Conservation (phyloP, 140 eudicot species). For the Cichorium intybus region DNA sequence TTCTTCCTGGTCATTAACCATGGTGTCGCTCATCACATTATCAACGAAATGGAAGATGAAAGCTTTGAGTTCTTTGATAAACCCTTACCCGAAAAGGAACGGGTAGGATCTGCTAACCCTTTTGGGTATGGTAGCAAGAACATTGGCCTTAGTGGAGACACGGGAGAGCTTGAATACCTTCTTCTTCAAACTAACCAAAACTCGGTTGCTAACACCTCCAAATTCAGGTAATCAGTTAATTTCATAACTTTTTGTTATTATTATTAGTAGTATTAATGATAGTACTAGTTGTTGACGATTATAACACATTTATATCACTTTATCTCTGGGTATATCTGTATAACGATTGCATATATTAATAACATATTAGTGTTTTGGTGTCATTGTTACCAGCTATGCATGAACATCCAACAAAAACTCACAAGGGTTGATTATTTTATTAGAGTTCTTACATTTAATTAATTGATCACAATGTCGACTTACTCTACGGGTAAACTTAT, state of each 20-base stretch:
- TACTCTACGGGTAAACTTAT: neutral
- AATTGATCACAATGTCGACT: neutral
- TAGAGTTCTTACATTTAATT: neutral
- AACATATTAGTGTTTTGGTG: neutral
- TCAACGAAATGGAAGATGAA: slow-evolving; percentile 45
- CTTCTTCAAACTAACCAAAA: slow-evolving; percentile 41
- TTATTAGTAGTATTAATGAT: neutral
- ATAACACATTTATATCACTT: neutral
- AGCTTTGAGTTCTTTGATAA: slow-evolving; percentile 44
- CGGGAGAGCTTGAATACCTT: slow-evolving; percentile 68
- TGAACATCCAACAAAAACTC: neutral
- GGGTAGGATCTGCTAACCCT: slow-evolving; percentile 52
- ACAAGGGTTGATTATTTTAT: too few relatives aligned
- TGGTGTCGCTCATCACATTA: slow-evolving; percentile 45
- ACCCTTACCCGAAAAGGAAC: slow-evolving; percentile 42
- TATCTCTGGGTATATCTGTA: neutral
- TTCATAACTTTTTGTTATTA: neutral
- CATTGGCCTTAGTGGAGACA: slow-evolving; percentile 60
- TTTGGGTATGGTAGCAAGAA: slow-evolving; percentile 66
- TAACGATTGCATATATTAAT: too few relatives aligned
- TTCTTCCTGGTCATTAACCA: slow-evolving; percentile 72
- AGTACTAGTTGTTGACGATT: too few relatives aligned
- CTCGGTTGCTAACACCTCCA: slow-evolving; percentile 27
- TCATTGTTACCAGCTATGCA: neutral
- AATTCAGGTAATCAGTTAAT: slow-evolving; percentile 44